Percentiles rank a stretch among this genome's conserved stretches.
Evolutionary conservation across 139 green algal species (phyloP).

Genomic region (Volvox reticuliferus): DNA sequence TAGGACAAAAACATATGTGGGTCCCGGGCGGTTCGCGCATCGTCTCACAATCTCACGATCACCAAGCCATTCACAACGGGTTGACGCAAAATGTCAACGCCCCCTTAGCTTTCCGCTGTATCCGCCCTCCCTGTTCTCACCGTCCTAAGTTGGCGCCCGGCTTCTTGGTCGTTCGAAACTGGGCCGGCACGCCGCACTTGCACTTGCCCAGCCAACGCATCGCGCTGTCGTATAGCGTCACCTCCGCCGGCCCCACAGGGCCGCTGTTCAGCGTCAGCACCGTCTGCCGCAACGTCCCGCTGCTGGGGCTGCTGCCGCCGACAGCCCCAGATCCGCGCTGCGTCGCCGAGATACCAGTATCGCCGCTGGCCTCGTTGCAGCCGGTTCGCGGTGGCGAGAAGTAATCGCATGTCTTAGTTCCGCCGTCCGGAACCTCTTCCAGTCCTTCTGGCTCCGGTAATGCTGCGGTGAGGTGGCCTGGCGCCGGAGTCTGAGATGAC

Average conservation of each 20-base stretch:
- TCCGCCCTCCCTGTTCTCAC: neutral
- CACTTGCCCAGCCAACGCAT: conserved; percentile 33
- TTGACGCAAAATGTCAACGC: no score
- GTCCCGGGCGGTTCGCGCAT: no score
- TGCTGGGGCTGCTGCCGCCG: neutral
- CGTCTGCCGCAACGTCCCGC: conserved; percentile 20
- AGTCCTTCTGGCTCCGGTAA: neutral
- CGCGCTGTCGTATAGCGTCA: conserved; percentile 9
- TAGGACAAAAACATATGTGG: no score
- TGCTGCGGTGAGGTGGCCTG: neutral
- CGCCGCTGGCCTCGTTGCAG: neutral
- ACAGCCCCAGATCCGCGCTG: neutral
- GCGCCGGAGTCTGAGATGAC: neutral
- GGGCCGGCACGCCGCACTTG: conserved; percentile 41
- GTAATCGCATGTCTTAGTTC: no score
- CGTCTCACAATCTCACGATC: no score
- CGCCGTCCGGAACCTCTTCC: no score
- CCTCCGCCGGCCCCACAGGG: neutral
- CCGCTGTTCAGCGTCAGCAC: neutral
- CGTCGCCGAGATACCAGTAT: neutral
- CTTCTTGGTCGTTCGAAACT: conserved; percentile 45
- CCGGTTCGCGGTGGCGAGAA: no score
- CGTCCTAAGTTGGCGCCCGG: conserved; percentile 53
- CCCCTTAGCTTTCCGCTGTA: no score
- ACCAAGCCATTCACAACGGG: no score